Conservation (phyloP, 495 filamentous ascomycete genomes). For the Podospora pseudopauciseta region DNA sequence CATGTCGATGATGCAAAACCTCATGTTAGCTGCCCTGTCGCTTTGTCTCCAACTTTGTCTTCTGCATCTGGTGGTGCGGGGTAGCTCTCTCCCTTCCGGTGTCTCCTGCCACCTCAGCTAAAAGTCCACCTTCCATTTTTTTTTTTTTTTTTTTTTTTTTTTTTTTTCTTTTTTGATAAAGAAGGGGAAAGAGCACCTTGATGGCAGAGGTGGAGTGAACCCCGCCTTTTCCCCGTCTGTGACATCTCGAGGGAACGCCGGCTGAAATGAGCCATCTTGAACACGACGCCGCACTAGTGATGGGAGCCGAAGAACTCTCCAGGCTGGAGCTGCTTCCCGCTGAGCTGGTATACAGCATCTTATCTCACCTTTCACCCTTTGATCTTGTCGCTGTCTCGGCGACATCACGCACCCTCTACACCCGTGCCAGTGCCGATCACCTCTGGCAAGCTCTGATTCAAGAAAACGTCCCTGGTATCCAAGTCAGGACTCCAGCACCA, state of each 20-base stretch:
- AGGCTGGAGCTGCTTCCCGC: constrained; percentile 46
- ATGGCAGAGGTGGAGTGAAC: not conserved
- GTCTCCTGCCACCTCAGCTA: too few species aligned
- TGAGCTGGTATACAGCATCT: constrained; percentile 60
- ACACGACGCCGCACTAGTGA: not conserved
- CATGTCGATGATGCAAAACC: not conserved
- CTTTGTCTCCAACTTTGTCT: not conserved
- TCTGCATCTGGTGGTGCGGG: not conserved
- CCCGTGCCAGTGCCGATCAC: constrained; percentile 51
- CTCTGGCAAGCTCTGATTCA: constrained; percentile 64
- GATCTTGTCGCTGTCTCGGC: constrained; percentile 54
- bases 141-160: too few species aligned
- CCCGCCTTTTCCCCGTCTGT: not conserved
- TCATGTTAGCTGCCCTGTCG: not conserved
- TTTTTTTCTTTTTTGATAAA: too few species aligned
- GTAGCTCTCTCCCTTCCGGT: not conserved
- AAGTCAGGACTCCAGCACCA: constrained; percentile 52
- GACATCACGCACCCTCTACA: constrained; percentile 54
- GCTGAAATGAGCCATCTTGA: not conserved
- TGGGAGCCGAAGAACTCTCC: not conserved
- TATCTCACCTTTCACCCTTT: constrained; percentile 55
- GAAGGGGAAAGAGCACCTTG: too few species aligned
- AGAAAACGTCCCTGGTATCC: constrained; percentile 53
- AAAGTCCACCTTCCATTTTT: too few species aligned
- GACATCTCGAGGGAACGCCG: not conserved